Conservation (phyloP, 176 grass and related monocot species). For the Rhipidocladum racemiflorum region DNA sequence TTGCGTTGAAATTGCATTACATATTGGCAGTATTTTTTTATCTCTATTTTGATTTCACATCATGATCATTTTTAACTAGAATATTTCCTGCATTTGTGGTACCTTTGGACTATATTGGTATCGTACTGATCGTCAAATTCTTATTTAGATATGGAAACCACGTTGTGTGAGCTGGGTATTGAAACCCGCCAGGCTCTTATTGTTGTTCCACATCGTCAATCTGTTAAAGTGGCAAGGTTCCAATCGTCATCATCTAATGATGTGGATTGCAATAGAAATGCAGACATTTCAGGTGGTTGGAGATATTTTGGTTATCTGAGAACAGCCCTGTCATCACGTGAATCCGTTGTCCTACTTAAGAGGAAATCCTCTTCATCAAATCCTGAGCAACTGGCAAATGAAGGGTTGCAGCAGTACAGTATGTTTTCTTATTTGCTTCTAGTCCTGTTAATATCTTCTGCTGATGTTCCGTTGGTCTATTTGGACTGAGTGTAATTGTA, state of each 20-base stretch:
- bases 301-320: conserved; percentile 74
- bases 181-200: conserved; percentile 77
- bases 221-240: conserved; percentile 30
- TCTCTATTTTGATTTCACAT: background rate
- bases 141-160: conserved; percentile 69
- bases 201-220: conserved; percentile 62
- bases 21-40: background rate
- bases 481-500: background rate
- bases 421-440: conserved; percentile 38
- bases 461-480: background rate
- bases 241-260: conserved; percentile 36
- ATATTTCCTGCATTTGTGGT: background rate
- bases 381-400: conserved; percentile 34
- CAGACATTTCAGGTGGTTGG: conserved; percentile 24
- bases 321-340: conserved; percentile 51
- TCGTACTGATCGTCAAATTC: conserved; percentile 18
- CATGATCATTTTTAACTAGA: background rate
- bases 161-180: conserved; percentile 73
- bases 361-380: conserved; percentile 43
- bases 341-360: conserved; percentile 85
- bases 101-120: background rate
- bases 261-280: conserved; percentile 9
- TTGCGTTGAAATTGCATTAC: conserved; percentile 16
- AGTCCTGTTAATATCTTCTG: background rate
- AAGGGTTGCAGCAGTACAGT: conserved; percentile 35